Evolutionary conservation across 2,329 filamentous ascomycete genomes (phyloP).

Genomic region (Diaporthe humulicola): DNA sequence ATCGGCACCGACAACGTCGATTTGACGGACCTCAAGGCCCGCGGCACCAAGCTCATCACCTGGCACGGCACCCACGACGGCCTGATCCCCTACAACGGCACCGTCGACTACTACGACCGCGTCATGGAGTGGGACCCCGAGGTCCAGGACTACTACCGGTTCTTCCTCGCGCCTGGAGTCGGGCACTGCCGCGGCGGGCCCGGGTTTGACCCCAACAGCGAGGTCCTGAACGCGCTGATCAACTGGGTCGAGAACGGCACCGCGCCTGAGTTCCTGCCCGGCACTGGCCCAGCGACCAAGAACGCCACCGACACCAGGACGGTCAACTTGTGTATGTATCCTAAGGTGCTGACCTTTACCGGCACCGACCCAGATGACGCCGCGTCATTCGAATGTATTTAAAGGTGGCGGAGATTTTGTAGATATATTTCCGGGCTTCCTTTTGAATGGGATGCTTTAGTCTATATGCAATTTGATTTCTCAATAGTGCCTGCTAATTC

Average conservation of each 20-base stretch:
- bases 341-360: slow-evolving; percentile 19
- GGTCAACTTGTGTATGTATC: slow-evolving; percentile 25
- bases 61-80: slow-evolving; percentile 58
- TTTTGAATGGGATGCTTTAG: not conserved
- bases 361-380: slow-evolving; percentile 27
- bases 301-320: slow-evolving; percentile 18
- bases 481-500: not conserved
- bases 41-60: slow-evolving; percentile 63
- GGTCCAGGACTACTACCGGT: slow-evolving; percentile 47
- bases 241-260: slow-evolving; percentile 49
- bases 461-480: not conserved
- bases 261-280: slow-evolving; percentile 41
- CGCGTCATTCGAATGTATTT: slow-evolving; percentile 22
- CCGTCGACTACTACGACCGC: slow-evolving; percentile 46
- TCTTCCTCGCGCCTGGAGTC: slow-evolving; percentile 49
- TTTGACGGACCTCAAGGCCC: slow-evolving; percentile 56
- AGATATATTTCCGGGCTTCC: not conserved
- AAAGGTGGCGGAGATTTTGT: not conserved
- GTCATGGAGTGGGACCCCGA: slow-evolving; percentile 39
- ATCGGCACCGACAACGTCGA: slow-evolving; percentile 52
- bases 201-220: slow-evolving; percentile 43
- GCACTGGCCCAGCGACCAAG: not conserved
- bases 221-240: slow-evolving; percentile 43
- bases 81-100: slow-evolving; percentile 42
- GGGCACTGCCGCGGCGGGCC: slow-evolving; percentile 48